These are phyloP conservation scores for Trichoderma sp. DNA, from an alignment of 2,329 filamentous ascomycete genomes.

Conservation along the genomic window DNA sequence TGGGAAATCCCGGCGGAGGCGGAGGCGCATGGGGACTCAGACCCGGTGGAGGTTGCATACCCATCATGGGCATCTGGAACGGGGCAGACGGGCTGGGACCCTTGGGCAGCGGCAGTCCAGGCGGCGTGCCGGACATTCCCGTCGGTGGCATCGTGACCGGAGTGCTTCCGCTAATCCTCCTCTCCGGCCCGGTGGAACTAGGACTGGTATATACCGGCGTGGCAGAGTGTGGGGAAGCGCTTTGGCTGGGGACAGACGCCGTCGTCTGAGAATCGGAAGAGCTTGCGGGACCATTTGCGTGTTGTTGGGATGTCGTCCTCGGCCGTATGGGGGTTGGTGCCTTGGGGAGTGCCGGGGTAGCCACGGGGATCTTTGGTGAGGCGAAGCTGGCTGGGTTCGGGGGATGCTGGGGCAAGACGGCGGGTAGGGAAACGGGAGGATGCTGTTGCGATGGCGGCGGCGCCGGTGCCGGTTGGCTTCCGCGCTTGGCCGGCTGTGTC, in stretches of 20 bases:
- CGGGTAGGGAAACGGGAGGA: conserved; percentile 49
- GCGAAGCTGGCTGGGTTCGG: conserved; percentile 60
- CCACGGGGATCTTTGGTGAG: conserved; percentile 78
- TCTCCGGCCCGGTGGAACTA: conserved; percentile 62
- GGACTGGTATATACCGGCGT: conserved; percentile 68
- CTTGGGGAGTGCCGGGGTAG: conserved; percentile 81
- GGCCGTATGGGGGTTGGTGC: conserved; percentile 76
- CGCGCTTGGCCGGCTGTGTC: conserved; percentile 31
- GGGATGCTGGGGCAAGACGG: conserved; percentile 61
- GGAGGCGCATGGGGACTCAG: conserved; percentile 43
- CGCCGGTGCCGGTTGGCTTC: conserved; percentile 13
- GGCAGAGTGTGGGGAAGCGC: conserved; percentile 60
- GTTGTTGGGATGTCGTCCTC: conserved; percentile 79
- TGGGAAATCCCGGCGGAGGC: conserved; percentile 57
- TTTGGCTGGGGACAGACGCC: conserved; percentile 56
- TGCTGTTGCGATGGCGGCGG: conserved; percentile 34
- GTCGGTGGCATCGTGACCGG: conserved; percentile 37
- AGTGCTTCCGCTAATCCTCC: conserved; percentile 61
- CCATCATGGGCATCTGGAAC: conserved; percentile 58
- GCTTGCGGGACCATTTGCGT: conserved; percentile 69
- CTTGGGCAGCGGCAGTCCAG: conserved; percentile 40
- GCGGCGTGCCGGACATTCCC: conserved; percentile 59
- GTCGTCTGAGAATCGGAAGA: conserved; percentile 72
- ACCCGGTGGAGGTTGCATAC: conserved; percentile 52
- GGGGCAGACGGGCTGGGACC: conserved; percentile 49